Evolutionary conservation across 306 rosid genomes (phyloP), one percentile per base, ranked within the genome.

Genomic region (Cercis canadensis): DNA sequence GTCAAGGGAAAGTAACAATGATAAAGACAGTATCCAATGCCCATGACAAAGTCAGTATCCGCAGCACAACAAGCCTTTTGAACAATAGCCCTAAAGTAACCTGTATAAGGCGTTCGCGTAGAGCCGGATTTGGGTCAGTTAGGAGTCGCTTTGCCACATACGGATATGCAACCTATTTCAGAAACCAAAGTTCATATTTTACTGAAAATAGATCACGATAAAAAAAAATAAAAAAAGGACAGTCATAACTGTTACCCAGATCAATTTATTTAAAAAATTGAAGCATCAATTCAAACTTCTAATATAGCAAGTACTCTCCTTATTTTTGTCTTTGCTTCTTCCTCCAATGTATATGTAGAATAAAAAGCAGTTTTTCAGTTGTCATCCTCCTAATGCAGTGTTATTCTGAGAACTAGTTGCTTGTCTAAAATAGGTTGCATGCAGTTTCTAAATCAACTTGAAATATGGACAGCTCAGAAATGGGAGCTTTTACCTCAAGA

Each of bases 71-170:
- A 18, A 67, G 60, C 63, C 11, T 74, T 75, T 61, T 56, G 52
- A 75, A 44, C 60, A 76, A 53, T 57, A 52, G 69, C 70, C 43
- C 36, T 69, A 54, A 73, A 84, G 92, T 67, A 11, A 91, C 99
- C 95, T 95, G 99, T 76, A 91, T 80, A 74, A 95, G 99, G 47
- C 99, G 96, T 80, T 87, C 97, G 7, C 99, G 96, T 50, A 95
- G 84, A 75, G 99, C 97, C 11, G 99, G 99, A 78, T 95, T 86
- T 59, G 99, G 99, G 68, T 95, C 99, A 50, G 97, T 95, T 46
- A 95, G 74, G 63, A 95, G 89, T 59, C 99, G 89, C 84, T 95
- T 95, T 37, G 99, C 99, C 74, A 95, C 83, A 64, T 95, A 95
- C 73, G 99, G 99, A 83, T 91, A 95, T 54, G 99, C 99, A 69